These are phyloP conservation scores for Tardiomyces blankii DNA, from an alignment of 1,139 yeast genomes.

Conservation along the genomic window DNA sequence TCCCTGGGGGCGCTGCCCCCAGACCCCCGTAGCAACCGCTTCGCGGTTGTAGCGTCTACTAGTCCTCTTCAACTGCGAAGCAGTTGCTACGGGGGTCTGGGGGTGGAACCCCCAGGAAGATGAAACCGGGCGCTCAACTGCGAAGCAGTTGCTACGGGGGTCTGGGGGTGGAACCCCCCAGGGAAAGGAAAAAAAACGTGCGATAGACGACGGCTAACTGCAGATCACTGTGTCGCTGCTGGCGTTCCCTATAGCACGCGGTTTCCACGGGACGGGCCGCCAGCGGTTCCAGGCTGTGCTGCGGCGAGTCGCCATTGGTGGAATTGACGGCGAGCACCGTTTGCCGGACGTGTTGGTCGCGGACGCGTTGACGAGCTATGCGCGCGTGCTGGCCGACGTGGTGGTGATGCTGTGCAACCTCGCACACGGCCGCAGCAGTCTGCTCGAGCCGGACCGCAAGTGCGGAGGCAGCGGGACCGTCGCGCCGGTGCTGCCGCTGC, in stretches of 20 bases:
- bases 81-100: too few species aligned
- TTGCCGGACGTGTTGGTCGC: not conserved
- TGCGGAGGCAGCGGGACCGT: slow-evolving; percentile 28
- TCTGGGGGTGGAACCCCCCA: too few species aligned
- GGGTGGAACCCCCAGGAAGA: too few species aligned
- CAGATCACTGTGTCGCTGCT: slow-evolving; percentile 17
- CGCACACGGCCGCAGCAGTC: slow-evolving; percentile 15
- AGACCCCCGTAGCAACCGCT: too few species aligned
- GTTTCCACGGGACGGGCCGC: slow-evolving; percentile 42
- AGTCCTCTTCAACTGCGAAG: too few species aligned
- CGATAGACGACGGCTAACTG: too few species aligned
- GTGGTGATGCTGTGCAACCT: slow-evolving; percentile 37
- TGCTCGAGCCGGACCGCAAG: slow-evolving; percentile 24
- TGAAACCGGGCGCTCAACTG: too few species aligned
- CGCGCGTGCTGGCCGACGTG: slow-evolving; percentile 33
- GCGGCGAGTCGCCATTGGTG: slow-evolving; percentile 56
- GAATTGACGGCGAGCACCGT: not conserved
- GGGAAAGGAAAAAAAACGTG: too few species aligned
- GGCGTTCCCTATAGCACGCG: slow-evolving; percentile 31
- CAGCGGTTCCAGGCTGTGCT: slow-evolving; percentile 60
- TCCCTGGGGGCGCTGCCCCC: too few species aligned
- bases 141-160: too few species aligned
- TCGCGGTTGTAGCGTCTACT: slow-evolving; percentile 2
- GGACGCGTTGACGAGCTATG: slow-evolving; percentile 1
- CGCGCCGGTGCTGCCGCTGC: slow-evolving; percentile 31